A percentile compares a stretch with the other conserved stretches of the same genome.
These are phyloP conservation scores for Saccharata proteae DNA, from an alignment of 2,329 filamentous ascomycete genomes.

Conservation along the genomic window DNA sequence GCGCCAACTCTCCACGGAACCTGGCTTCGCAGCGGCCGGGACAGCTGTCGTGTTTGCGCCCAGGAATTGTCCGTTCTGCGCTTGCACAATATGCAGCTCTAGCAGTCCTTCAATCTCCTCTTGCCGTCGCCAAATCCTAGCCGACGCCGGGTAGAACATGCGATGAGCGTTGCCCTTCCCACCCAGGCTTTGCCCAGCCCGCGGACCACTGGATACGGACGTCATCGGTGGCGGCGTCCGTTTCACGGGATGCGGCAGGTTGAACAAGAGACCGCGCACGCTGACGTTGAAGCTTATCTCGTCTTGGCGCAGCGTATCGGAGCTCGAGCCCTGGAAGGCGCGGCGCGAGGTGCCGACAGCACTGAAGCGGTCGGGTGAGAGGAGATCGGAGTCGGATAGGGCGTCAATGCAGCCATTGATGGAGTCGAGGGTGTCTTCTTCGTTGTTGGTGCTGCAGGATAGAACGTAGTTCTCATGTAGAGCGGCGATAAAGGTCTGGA, in stretches of 20 bases:
- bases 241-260: constrained; percentile 75
- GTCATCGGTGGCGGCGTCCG: constrained; percentile 26
- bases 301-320: constrained; percentile 72
- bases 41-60: constrained; percentile 14
- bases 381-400: constrained; percentile 76
- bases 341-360: constrained; percentile 42
- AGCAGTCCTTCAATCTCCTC: constrained; percentile 71
- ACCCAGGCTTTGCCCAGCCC: constrained; percentile 23
- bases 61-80: constrained; percentile 30
- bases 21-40: constrained; percentile 11
- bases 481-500: constrained; percentile 76
- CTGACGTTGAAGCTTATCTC: constrained; percentile 91
- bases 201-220: constrained; percentile 11
- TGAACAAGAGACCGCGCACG: constrained; percentile 74
- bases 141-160: constrained; percentile 83
- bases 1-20: constrained; percentile 24
- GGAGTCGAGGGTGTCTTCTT: constrained; percentile 56
- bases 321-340: constrained; percentile 38
- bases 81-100: constrained; percentile 53
- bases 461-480: constrained; percentile 88
- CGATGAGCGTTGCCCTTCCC: constrained; percentile 54
- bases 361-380: constrained; percentile 63
- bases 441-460: constrained; percentile 58
- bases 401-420: constrained; percentile 76
- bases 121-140: constrained; percentile 70